Percentiles rank a stretch among this genome's conserved stretches.
Evolutionary conservation across 1,284 basidiomycete genomes (phyloP).

Genomic region (Calocybe gambosa): DNA sequence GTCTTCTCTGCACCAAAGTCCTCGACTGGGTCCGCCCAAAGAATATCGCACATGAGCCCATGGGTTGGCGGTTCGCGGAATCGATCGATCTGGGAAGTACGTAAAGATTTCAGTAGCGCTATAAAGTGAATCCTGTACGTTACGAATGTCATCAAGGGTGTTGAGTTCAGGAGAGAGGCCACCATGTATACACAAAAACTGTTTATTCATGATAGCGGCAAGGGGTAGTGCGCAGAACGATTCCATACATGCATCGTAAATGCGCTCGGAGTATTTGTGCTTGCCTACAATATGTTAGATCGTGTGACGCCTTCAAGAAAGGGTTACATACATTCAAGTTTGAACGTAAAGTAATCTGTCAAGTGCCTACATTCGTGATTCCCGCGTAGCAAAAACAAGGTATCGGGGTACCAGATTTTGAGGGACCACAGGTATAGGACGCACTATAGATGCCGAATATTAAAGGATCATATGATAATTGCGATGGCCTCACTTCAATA

Average conservation of each 20-base stretch:
- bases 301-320: not conserved
- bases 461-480: not conserved
- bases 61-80: slow-evolving; percentile 94
- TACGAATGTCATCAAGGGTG: slow-evolving; percentile 85
- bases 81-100: slow-evolving; percentile 71
- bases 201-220: slow-evolving; percentile 95
- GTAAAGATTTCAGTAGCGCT: slow-evolving; percentile 6
- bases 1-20: slow-evolving; percentile 92
- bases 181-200: slow-evolving; percentile 94
- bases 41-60: slow-evolving; percentile 91
- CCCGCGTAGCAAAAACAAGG: slow-evolving; percentile 84
- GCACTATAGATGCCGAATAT: slow-evolving; percentile 46
- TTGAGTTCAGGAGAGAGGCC: slow-evolving; percentile 88
- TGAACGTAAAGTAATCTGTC: slow-evolving; percentile 88
- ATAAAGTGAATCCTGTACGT: slow-evolving; percentile 36
- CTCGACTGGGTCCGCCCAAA: slow-evolving; percentile 93
- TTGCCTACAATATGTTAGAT: slow-evolving; percentile 51
- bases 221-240: slow-evolving; percentile 90
- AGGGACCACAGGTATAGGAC: slow-evolving; percentile 85
- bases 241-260: slow-evolving; percentile 91
- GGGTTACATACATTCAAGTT: slow-evolving; percentile 70
- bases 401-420: slow-evolving; percentile 92
- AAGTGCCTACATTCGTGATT: slow-evolving; percentile 89
- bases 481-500: slow-evolving; percentile 57
- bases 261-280: slow-evolving; percentile 88